A percentile compares a stretch with the other conserved stretches of the same genome.
These are phyloP conservation scores for Xerophyta viscosa DNA, from an alignment of 106 monocot genomes.

Conservation along the genomic window DNA sequence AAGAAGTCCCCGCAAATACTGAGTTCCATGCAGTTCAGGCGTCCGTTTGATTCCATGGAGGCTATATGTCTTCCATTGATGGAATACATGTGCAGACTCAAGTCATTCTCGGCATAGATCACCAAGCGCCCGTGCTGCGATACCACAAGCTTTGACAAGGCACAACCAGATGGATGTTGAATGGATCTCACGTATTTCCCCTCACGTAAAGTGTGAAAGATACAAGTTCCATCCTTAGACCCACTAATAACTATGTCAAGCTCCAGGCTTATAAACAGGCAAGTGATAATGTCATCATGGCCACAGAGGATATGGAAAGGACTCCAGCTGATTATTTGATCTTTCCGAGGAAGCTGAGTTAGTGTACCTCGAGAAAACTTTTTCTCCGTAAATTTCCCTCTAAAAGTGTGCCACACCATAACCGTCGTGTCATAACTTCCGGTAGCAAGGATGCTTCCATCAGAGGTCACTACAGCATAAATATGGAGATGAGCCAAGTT, in stretches of 20 bases:
- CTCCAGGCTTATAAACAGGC: conserved; percentile 76
- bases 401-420: conserved; percentile 82
- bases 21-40: conserved; percentile 77
- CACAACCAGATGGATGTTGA: conserved; percentile 65
- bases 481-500: too few relatives aligned
- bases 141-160: conserved; percentile 73
- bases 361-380: conserved; percentile 33
- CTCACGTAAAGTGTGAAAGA: conserved; percentile 82
- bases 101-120: conserved; percentile 78
- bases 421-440: conserved; percentile 98
- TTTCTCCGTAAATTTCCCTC: conserved; percentile 40
- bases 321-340: conserved; percentile 54
- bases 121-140: conserved; percentile 78
- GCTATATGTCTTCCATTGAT: conserved; percentile 83
- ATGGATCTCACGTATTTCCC: conserved; percentile 93
- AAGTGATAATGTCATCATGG: conserved; percentile 96
- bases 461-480: conserved; percentile 65
- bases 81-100: conserved; percentile 88
- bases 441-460: conserved; percentile 83
- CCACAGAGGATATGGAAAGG: conserved; percentile 92
- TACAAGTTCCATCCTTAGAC: conserved; percentile 94
- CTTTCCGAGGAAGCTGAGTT: conserved; percentile 38
- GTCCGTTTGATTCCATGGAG: conserved; percentile 78
- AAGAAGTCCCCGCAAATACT: conserved; percentile 86
- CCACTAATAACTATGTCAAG: conserved; percentile 95